Evolutionary conservation across 208 protist genomes (phyloP).

Genomic region (Trypanosoma theileri): DNA sequence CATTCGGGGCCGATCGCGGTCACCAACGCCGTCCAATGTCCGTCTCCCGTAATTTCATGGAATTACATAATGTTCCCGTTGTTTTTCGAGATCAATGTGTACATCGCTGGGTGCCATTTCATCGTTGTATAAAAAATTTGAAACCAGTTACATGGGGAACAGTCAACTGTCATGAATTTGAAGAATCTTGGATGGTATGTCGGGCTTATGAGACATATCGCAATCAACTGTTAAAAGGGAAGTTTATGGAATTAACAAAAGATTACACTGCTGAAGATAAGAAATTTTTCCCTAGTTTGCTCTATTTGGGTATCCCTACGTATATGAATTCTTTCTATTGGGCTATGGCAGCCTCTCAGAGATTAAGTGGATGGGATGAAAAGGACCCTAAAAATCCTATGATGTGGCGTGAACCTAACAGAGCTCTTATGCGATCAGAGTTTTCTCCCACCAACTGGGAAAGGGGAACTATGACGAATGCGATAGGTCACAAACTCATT

Average conservation of each 20-base stretch:
- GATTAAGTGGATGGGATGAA: slow-evolving; percentile 89
- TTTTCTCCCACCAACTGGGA: slow-evolving; percentile 90
- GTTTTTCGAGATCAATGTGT: slow-evolving; percentile 89
- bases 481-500: slow-evolving; percentile 84
- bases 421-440: slow-evolving; percentile 87
- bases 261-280: slow-evolving; percentile 90
- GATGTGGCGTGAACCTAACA: slow-evolving; percentile 88
- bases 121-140: slow-evolving; percentile 81
- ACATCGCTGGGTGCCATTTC: slow-evolving; percentile 84
- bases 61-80: slow-evolving; percentile 84
- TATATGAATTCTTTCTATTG: slow-evolving; percentile 86
- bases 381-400: slow-evolving; percentile 83
- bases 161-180: slow-evolving; percentile 88
- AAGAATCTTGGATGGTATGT: slow-evolving; percentile 88
- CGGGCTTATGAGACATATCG: slow-evolving; percentile 86
- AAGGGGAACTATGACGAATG: slow-evolving; percentile 82
- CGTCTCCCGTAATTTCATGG: slow-evolving; percentile 88
- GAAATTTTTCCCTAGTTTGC: slow-evolving; percentile 88
- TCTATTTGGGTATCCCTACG: slow-evolving; percentile 78
- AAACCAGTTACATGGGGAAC: slow-evolving; percentile 88
- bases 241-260: slow-evolving; percentile 91
- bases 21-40: slow-evolving; percentile 89
- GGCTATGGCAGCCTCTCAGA: slow-evolving; percentile 78
- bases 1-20: slow-evolving; percentile 88
- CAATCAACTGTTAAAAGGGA: slow-evolving; percentile 85